phyloP scores from a whole-genome alignment of 2,329 filamentous ascomycete species.

The Phymatotrichopsis omnivora region DNA sequence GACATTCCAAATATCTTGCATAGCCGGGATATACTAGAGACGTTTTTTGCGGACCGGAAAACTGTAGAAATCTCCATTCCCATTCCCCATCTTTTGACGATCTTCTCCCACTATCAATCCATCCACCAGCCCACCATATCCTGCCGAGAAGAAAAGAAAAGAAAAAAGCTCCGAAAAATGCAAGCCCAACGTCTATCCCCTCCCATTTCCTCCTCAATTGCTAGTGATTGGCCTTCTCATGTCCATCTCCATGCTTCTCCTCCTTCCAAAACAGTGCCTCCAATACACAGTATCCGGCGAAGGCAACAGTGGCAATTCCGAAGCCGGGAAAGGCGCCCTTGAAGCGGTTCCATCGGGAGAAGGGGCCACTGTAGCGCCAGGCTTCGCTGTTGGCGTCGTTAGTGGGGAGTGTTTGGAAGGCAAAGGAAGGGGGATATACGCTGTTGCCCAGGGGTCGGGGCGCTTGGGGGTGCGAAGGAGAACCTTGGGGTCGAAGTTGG shows the following conservation, averaged over 20 bases:
- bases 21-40: too few relatives aligned
- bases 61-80: too few relatives aligned
- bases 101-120: too few relatives aligned
- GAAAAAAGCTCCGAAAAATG: too few relatives aligned
- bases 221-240: too few relatives aligned
- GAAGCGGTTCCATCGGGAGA: constrained; percentile 83
- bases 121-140: too few relatives aligned
- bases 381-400: constrained; percentile 55
- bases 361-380: constrained; percentile 86
- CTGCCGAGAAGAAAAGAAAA: too few relatives aligned
- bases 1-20: too few relatives aligned
- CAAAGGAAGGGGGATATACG: constrained; percentile 40
- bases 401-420: constrained; percentile 24
- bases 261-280: constrained; percentile 80
- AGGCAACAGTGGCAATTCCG: constrained; percentile 84
- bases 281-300: constrained; percentile 78
- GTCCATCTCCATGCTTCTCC: constrained; percentile 41
- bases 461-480: constrained; percentile 21
- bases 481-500: constrained; percentile 24
- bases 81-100: too few relatives aligned
- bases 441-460: constrained; percentile 56
- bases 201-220: too few relatives aligned
- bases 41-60: too few relatives aligned
- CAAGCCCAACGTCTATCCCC: too few relatives aligned
- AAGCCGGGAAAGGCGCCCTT: constrained; percentile 78